These are phyloP conservation scores for Simplicillium aogashimaense DNA, from an alignment of 2,329 filamentous ascomycete species.

Conservation along the genomic window DNA sequence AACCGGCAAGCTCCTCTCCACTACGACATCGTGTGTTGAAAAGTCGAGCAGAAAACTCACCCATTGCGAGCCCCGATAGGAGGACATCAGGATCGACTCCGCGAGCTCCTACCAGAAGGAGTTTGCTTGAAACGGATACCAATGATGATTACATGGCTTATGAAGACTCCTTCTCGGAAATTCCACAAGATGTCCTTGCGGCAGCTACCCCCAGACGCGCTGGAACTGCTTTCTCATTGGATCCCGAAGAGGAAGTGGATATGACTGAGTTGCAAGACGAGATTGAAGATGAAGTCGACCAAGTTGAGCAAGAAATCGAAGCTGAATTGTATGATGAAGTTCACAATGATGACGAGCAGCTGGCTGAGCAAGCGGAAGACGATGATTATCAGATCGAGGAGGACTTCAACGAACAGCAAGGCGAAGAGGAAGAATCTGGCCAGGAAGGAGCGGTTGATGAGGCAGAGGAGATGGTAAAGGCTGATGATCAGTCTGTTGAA, in stretches of 20 bases:
- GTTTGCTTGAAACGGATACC: conserved; percentile 5
- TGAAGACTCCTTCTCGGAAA: conserved; percentile 49
- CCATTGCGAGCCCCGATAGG: neutral
- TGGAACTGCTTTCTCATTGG: neutral
- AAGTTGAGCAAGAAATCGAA: neutral
- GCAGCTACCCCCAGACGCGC: conserved; percentile 34
- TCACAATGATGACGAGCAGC: neutral
- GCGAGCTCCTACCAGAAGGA: neutral
- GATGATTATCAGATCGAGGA: neutral
- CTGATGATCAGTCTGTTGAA: neutral
- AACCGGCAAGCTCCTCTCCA: conserved; percentile 13
- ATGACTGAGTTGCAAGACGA: conserved; percentile 2
- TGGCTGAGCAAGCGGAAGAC: neutral
- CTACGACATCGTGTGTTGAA: conserved; percentile 23
- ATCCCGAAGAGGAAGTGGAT: conserved; percentile 7
- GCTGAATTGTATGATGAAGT: neutral
- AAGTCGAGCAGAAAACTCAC: neutral
- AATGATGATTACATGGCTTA: conserved; percentile 26
- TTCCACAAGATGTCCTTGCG: conserved; percentile 38
- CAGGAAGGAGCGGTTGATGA: neutral
- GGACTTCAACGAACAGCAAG: neutral
- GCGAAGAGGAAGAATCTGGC: neutral
- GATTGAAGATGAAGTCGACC: conserved; percentile 1
- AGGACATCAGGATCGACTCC: too few relatives aligned
- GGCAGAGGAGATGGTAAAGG: neutral